Evolutionary conservation across 1,284 basidiomycete genomes (phyloP), one percentile per base, ranked within the genome.

Genomic region (Inonotus hispidus): DNA sequence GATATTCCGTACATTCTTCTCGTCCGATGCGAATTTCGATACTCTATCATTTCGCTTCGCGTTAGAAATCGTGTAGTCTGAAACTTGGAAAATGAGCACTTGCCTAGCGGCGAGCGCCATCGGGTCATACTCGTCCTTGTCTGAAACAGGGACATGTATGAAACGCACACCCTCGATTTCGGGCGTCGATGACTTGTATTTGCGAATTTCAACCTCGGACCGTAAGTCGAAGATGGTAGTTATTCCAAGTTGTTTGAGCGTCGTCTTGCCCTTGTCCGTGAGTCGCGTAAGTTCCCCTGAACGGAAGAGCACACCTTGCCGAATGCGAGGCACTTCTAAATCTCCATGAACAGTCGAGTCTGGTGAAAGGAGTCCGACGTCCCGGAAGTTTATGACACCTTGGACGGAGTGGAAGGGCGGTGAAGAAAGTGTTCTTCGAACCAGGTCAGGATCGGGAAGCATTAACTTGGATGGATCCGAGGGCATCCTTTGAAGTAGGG

Each of bases 171-270:
- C 74, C 5, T 70, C 68, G 29, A 78, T 66, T 13, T 63, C 59
- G 3, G 71, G 71, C 7, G 68, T 65, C 1, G 67, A 58, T 11
- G 71, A 69, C n/a, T 72, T 66, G 62, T 72, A 76, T 39, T 67
- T 69, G 5, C 65, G 64, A 23, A 77, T 71, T 65, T 79, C 77
- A 21, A 50, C 58, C 41, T 75, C 71, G 1, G 73, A 70, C 27
- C 78, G 71, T n/a, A 79, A 67, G 66, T 79, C 77, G 66, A 78
- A 79, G 14, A 77, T 69, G 27, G 68, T 74, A 45, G 66, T 68
- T 37, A 79, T 67, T 0, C 74, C 74, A 25, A 79, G 69, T 0
- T 66, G 69, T 21, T 65, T 67, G 21, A 79, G 70, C 63, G 74
- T 70, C 46, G 69, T 64, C 62, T 71, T 71, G 11, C 79, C 78